Base-by-base conservation (phyloP, 2,329 filamentous ascomycete genomes). In the Neopestalotiopsis rosae region DNA sequence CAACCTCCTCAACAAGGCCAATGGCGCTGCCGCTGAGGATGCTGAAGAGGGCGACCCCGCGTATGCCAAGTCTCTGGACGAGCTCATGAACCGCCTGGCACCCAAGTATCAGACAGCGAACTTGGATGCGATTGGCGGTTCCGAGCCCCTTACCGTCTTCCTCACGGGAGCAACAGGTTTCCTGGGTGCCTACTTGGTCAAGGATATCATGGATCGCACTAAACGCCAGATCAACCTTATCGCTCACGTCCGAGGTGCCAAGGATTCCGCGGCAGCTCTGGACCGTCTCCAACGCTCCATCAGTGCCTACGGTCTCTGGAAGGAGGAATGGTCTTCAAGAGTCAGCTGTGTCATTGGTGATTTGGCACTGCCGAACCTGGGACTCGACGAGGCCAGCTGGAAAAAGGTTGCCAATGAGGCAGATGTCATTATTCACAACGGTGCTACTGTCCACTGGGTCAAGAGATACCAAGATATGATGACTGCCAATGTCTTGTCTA, bases 161-260 rank as follows among this genome's bases (percentile, higher is more conserved):
- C 82, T 98, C 5, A 98, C 95, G 2, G 94, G 95, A 58, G 94
- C 93, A 4, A 98, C 95, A 5, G 95, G 95, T 2, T 98, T 98
- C 84, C 81, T 98, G 24, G 95, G 95, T 34, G 88, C 93, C 0
- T 97, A 94, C 76, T 84, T 98, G 12, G 83, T 97, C 40, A 88
- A 88, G 67, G 93, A 97, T 67, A 81, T 97, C 1, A 85, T 98
- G 1, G 87, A 87, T 52, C 85, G 91, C 30, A 82, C 84, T 10
- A 81, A 82, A 17, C 86, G 83, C 20, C 80, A 82, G 20, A 83
- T 89, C 14, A 90, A 88, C 72, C 85, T 97, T 10, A 89, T 97
- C 68, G 90, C 91, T 0, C 90, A 95, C 68, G 91, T 97, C 4
- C 91, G 94, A 65, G 80, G 81, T 58, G 90, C 90, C 52, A 90